Evolutionary conservation across 768 basidiomycete species (phyloP), one percentile per base, ranked within the genome.

Genomic region (Kwoniella botswanensis): DNA sequence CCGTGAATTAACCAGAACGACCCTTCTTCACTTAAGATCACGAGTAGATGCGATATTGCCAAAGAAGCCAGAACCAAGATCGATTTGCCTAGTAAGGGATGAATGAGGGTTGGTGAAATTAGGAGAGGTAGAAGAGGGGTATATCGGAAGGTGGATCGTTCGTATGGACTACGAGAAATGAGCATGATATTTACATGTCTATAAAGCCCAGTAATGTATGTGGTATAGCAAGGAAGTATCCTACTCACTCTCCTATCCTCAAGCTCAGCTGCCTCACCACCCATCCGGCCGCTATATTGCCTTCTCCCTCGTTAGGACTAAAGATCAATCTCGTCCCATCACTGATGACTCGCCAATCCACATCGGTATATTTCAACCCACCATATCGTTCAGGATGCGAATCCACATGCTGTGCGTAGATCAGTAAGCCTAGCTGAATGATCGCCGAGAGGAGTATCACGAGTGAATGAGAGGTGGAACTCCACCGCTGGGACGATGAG

Each of bases 301-400:
- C 63, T 12, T 60, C 56, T 1, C 50, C 57, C 59, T 70, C 64
- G 17, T 41, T 18, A 18, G 72, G 63, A 13, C n/a, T n/a, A 61
- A 80, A 79, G 18, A 83, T 73, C 71, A 92, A 93, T 53, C 84
- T 85, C 1, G 94, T 90, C 4, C 97, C 97, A 82, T 98, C 96
- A 57, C 88, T 92, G 86, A 98, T 97, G 76, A 99, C 96, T 46
- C 89, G 88, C 84, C 98, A 98, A 84, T 99, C 97, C 74, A 98
- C 87, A 84, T 99, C 97, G n/a, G 97, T 98, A 81, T 98, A 99
- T 83, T 95, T 95, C 24, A 98, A 61, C 43, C 79, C 79, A 12
- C 77, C 79, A 71, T 72, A 78, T 55, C 71, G 53, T 53, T 80
- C 77, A 15, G 79, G 77, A 65, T 80, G 73, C 2, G 68, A 53